Conservation (phyloP, 495 filamentous ascomycete species). For the Podospora pseudoanserina region DNA sequence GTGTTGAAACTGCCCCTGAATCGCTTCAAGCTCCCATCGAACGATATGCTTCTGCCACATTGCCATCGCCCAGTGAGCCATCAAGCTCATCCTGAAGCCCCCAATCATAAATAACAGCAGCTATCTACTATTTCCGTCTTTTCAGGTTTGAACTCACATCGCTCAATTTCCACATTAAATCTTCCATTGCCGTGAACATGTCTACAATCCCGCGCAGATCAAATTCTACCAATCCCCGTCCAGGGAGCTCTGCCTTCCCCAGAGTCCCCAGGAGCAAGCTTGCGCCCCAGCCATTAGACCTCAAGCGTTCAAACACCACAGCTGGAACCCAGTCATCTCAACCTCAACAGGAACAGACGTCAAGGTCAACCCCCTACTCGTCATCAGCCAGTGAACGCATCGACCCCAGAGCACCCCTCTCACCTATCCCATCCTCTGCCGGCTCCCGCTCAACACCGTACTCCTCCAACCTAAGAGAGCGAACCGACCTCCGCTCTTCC, state of each 20-base stretch:
- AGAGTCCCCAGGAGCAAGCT: slow-evolving; percentile 9
- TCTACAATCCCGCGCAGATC: slow-evolving; percentile 12
- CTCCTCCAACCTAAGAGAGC: background rate
- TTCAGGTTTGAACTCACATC: background rate
- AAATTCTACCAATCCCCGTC: slow-evolving; percentile 28
- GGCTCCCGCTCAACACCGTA: background rate
- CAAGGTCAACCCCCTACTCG: slow-evolving; percentile 1
- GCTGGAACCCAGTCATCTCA: background rate
- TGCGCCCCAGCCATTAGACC: background rate
- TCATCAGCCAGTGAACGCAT: background rate
- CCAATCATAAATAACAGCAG: no score
- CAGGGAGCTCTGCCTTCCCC: slow-evolving; percentile 23
- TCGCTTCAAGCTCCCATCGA: slow-evolving; percentile 14
- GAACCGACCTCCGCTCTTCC: background rate
- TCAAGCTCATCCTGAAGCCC: background rate
- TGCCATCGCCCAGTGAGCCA: background rate
- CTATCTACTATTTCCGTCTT: no score
- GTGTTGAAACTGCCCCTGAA: slow-evolving; percentile 24
- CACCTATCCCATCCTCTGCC: background rate
- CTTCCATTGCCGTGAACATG: background rate
- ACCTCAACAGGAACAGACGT: background rate
- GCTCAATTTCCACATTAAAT: background rate
- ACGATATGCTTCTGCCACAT: slow-evolving; percentile 4
- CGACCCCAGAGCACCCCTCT: background rate
- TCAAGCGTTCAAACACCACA: background rate